Percentiles rank a stretch among this genome's conserved stretches.
Conservation (phyloP, 1,284 basidiomycete species). For the Fomitopsis schrenkii region DNA sequence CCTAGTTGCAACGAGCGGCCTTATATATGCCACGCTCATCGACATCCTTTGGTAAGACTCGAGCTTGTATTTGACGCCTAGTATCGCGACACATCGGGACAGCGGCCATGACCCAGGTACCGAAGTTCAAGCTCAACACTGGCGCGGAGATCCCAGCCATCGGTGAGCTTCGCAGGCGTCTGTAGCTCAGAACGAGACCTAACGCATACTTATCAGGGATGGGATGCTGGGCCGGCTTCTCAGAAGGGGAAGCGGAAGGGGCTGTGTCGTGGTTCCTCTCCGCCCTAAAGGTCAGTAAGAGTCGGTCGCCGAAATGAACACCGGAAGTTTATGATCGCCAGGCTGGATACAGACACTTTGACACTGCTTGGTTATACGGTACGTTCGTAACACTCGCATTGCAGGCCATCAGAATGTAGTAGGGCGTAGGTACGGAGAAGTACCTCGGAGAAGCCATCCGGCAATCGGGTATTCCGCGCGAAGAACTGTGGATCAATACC, state of each 20-base stretch:
- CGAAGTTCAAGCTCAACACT: conserved; percentile 26
- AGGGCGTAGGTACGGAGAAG: conserved; percentile 31
- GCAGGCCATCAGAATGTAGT: too few species aligned
- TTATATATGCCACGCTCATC: background rate
- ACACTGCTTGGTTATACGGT: conserved; percentile 28
- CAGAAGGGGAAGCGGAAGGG: conserved; percentile 15
- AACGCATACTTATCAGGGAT: background rate
- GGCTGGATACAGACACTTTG: conserved; percentile 28
- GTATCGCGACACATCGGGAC: background rate
- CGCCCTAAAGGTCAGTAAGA: conserved; percentile 22
- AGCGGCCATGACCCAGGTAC: conserved; percentile 18
- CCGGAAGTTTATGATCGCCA: background rate
- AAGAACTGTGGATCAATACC: conserved; percentile 43
- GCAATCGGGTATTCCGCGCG: conserved; percentile 35
- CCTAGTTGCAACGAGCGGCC: background rate
- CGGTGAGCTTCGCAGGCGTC: conserved; percentile 13
- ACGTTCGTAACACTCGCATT: background rate
- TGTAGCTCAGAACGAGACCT: background rate
- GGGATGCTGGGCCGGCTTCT: conserved; percentile 16
- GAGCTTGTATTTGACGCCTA: background rate
- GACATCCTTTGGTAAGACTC: background rate
- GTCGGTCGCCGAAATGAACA: background rate
- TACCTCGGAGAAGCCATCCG: conserved; percentile 41
- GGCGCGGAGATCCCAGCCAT: conserved; percentile 26
- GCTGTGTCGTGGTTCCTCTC: conserved; percentile 2